phyloP scores from a whole-genome alignment of 208 protist genomes.

The Herpetomonas samuelpessoai region DNA sequence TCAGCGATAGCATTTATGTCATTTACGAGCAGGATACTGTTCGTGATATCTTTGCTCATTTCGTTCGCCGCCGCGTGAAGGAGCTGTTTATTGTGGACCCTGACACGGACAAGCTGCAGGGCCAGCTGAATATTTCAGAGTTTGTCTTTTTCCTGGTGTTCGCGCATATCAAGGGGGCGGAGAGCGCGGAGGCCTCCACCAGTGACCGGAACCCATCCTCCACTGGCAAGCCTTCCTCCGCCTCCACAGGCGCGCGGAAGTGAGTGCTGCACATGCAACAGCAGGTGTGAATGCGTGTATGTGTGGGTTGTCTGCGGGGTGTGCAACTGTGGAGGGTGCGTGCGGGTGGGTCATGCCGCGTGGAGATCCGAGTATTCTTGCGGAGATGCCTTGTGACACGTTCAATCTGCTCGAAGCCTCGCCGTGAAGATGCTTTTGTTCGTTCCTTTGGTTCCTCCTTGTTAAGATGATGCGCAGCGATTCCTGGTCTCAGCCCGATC shows the following conservation, averaged over 20 bases:
- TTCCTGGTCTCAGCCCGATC: too few relatives aligned
- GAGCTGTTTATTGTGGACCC: conserved; percentile 85
- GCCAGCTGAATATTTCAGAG: conserved; percentile 76
- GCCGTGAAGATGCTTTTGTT: too few relatives aligned
- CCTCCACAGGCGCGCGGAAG: neutral
- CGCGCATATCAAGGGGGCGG: conserved; percentile 19
- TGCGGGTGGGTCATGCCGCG: too few relatives aligned
- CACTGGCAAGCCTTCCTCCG: neutral
- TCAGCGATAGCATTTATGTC: conserved; percentile 56
- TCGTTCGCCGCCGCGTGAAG: conserved; percentile 78
- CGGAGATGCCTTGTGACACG: too few relatives aligned
- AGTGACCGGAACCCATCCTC: neutral
- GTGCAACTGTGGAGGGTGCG: too few relatives aligned
- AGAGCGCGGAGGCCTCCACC: neutral
- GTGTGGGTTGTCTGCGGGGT: too few relatives aligned
- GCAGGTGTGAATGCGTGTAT: too few relatives aligned
- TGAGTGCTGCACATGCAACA: neutral
- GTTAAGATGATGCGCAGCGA: too few relatives aligned
- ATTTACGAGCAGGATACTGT: conserved; percentile 74
- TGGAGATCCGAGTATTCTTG: too few relatives aligned
- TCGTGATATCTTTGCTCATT: conserved; percentile 81
- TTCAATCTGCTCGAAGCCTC: too few relatives aligned
- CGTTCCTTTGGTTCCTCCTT: too few relatives aligned
- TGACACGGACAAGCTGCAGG: conserved; percentile 58
- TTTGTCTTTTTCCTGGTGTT: conserved; percentile 79